Percentiles rank a stretch among this genome's conserved stretches.
These are phyloP conservation scores for Heimioporus punctisporus DNA, from an alignment of 1,284 basidiomycete species.

Conservation along the genomic window DNA sequence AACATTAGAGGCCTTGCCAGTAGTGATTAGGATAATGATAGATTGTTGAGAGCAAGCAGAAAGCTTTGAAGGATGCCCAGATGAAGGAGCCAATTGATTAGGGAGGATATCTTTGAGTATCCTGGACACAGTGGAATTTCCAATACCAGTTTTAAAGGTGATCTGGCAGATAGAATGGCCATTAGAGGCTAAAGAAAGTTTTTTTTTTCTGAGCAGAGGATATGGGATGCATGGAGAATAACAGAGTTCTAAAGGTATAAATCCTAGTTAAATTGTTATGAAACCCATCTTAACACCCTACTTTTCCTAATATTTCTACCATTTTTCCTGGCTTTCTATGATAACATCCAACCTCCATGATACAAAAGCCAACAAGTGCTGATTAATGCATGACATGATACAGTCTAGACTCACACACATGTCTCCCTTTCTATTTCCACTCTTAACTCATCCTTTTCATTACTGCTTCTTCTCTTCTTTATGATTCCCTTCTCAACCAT, in stretches of 20 bases:
- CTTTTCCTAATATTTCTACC: no score
- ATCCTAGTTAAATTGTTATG: neutral
- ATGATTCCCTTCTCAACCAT: no score
- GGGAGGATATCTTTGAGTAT: neutral
- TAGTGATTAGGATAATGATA: neutral
- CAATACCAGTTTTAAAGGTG: neutral
- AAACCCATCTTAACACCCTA: no score
- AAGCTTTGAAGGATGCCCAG: neutral
- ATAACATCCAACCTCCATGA: no score
- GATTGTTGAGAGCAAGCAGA: neutral
- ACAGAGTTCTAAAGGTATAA: neutral
- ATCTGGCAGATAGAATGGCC: neutral
- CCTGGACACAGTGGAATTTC: neutral
- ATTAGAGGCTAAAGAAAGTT: neutral
- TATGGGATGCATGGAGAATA: neutral
- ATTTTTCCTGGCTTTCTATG: no score
- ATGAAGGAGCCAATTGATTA: neutral
- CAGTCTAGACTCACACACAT: no score
- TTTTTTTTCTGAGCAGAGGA: slow-evolving; percentile 3
- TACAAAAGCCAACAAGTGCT: no score
- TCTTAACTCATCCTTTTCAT: no score
- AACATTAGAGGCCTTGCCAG: neutral
- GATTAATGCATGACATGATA: no score
- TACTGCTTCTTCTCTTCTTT: no score
- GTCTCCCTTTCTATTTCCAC: no score